Evolutionary conservation across 192 early-diverging fungal genomes (phyloP).

Genomic region (Kappamyces sp.): DNA sequence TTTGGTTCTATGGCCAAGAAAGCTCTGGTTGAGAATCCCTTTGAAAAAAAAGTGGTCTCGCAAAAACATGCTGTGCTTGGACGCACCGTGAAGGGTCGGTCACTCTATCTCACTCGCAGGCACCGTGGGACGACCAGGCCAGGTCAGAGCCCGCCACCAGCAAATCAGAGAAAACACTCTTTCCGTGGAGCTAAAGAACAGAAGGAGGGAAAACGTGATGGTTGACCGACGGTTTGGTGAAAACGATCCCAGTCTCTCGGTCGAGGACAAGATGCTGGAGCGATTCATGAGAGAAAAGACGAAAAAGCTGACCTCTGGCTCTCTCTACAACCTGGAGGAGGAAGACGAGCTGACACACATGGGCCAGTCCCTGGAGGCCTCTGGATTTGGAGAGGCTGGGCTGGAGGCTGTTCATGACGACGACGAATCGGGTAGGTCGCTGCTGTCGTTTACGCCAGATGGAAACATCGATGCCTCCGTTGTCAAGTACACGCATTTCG

Average conservation of each 20-base stretch:
- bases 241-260: conserved; percentile 73
- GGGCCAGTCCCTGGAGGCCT: conserved; percentile 80
- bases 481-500: conserved; percentile 76
- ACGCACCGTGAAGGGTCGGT: conserved; percentile 43
- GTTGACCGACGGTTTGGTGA: conserved; percentile 96
- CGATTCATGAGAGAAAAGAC: conserved; percentile 86
- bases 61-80: conserved; percentile 82
- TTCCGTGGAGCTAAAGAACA: conserved; percentile 65
- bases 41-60: conserved; percentile 76
- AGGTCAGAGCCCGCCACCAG: conserved; percentile 74
- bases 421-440: conserved; percentile 7
- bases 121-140: conserved; percentile 69
- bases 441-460: not conserved
- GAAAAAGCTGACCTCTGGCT: conserved; percentile 21
- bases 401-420: conserved; percentile 53
- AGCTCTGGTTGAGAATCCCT: conserved; percentile 68
- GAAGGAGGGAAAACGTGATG: conserved; percentile 65
- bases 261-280: conserved; percentile 94
- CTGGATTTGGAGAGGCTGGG: conserved; percentile 74
- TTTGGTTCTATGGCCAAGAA: conserved; percentile 19
- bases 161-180: conserved; percentile 85
- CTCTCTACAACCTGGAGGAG: conserved; percentile 69
- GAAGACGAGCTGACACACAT: conserved; percentile 82
- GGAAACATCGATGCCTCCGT: conserved; percentile 63
- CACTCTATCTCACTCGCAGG: conserved; percentile 73